A percentile compares a stretch with the other conserved stretches of the same genome.
Conservation (phyloP, 2,329 filamentous ascomycete species). For the Pezicula rhizophila region DNA sequence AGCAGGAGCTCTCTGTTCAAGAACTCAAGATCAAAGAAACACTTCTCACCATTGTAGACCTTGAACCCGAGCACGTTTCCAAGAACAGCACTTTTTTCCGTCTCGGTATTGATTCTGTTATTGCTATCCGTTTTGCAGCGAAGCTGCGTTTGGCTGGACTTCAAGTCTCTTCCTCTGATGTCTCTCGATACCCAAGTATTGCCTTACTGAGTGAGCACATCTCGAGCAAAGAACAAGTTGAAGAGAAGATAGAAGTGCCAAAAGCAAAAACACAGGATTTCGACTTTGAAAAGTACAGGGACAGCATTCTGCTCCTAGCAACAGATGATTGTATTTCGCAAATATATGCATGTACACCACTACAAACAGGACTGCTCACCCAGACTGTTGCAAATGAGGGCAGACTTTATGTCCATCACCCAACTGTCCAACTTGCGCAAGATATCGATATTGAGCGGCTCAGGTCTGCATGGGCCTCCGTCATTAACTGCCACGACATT, state of each 20-base stretch:
- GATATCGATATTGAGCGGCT: constrained; percentile 3
- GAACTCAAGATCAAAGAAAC: constrained; percentile 21
- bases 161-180: background rate
- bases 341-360: constrained; percentile 23
- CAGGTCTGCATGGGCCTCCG: constrained; percentile 8
- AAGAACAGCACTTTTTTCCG: constrained; percentile 31
- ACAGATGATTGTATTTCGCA: constrained; percentile 11
- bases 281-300: background rate
- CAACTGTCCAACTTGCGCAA: background rate
- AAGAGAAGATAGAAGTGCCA: no score
- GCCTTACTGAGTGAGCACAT: background rate
- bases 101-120: constrained; percentile 26
- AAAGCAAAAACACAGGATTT: background rate
- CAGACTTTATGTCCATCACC: background rate
- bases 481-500: constrained; percentile 17
- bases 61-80: constrained; percentile 19
- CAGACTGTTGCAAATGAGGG: constrained; percentile 5
- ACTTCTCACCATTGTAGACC: constrained; percentile 19
- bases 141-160: background rate
- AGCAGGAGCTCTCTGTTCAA: constrained; percentile 15
- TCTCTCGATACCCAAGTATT: background rate
- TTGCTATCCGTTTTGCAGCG: constrained; percentile 27
- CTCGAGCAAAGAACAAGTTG: background rate
- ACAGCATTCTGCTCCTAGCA: background rate
- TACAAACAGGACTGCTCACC: constrained; percentile 16